phyloP scores from a whole-genome alignment of 768 basidiomycete species.

The Leccinellum rugosiceps region DNA sequence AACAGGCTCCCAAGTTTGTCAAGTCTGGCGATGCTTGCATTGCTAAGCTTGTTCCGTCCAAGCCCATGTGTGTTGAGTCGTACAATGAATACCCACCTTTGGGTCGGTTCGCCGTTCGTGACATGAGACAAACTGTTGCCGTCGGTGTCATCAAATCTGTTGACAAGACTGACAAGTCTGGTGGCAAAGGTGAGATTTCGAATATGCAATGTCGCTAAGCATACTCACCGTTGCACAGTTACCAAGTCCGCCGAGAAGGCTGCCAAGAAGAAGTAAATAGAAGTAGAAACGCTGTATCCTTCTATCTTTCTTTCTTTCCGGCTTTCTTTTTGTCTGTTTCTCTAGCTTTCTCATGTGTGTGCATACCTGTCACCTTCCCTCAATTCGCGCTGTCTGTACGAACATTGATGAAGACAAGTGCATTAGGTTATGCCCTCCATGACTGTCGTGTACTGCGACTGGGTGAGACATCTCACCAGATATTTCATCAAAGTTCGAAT shows the following conservation, averaged over 20 bases:
- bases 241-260: constrained; percentile 98
- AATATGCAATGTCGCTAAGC: not conserved
- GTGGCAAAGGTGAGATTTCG: constrained; percentile 71
- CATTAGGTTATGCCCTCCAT: constrained; percentile 18
- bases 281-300: constrained; percentile 72
- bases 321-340: constrained; percentile 40
- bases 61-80: constrained; percentile 94
- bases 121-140: constrained; percentile 99
- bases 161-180: constrained; percentile 87
- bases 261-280: constrained; percentile 91
- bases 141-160: constrained; percentile 99
- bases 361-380: constrained; percentile 36
- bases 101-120: constrained; percentile 98
- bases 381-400: constrained; percentile 45
- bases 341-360: constrained; percentile 23
- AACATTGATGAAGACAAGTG: constrained; percentile 40
- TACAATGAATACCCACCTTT: constrained; percentile 99
- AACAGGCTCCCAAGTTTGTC: constrained; percentile 91
- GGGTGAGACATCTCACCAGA: not conserved
- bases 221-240: constrained; percentile 43
- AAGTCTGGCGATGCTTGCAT: constrained; percentile 99
- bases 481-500: too few species aligned
- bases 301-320: constrained; percentile 46
- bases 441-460: not conserved
- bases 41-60: constrained; percentile 93